Evolutionary conservation across 2,329 filamentous ascomycete genomes (phyloP), one percentile per base, ranked within the genome.

Genomic region (Claviceps sp.): DNA sequence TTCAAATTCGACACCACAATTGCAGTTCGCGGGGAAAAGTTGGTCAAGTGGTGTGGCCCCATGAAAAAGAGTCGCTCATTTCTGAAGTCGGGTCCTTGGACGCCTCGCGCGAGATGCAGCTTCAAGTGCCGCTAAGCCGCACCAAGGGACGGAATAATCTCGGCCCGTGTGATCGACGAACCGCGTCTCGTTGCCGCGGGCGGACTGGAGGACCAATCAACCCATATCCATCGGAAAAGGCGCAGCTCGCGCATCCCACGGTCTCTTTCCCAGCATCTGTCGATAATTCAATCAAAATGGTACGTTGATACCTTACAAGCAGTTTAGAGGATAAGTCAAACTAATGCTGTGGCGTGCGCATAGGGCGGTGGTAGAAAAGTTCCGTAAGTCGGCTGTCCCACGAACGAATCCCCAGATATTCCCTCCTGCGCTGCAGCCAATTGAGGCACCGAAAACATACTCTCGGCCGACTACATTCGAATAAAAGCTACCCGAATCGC

Each of bases 361-460:
- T n/a, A 83, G 84, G 86, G 86, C 74, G 86, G 86, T 73, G 88
- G 89, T 75, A 83, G 80, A 66, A 72, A 70, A 68, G 68, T 79
- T 63, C 74, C 74, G 77, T 79, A 69, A 76, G 72, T 69, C 52
- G 44, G 16, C 40, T 23, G 16, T 36, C 44, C 36, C 36, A 37
- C 43, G 36, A 36, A 23, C 50, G 43, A 20, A 23, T 39, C 13
- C 44, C 9, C n/a, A 11, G 3, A 20, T 23, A 40, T 40, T 7
- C 14, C 20, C 43, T 37, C 36, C 23, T 20, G n/a, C 20, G 17
- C 38, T 17, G 20, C 16, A 26, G 17, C 42, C 17, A 5, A 34
- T 46, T 54, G 2, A 46, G 53, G 60, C 58, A 42, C 23, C 20
- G 14, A n/a, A 39, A 5, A 4, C n/a, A 50, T 11, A 52, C 56